phyloP scores from a whole-genome alignment of 768 basidiomycete genomes.

The button mushroom (Agaricus bisporus) region DNA sequence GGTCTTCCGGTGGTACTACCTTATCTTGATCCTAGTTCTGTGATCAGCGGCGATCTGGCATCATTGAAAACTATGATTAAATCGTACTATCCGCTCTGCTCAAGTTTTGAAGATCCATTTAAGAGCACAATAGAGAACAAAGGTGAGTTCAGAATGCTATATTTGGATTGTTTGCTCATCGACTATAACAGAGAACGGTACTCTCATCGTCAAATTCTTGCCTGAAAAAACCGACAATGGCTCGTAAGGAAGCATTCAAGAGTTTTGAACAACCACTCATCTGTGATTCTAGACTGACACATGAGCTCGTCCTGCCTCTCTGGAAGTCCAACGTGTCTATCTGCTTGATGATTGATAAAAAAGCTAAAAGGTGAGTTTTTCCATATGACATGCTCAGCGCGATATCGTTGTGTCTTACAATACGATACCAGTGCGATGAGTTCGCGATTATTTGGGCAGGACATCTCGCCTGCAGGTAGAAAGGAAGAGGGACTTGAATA shows the following conservation, averaged over 20 bases:
- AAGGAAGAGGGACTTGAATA: neutral
- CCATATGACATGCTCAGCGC: neutral
- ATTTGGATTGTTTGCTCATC: neutral
- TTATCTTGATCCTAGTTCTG: conserved; percentile 58
- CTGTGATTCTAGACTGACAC: conserved; percentile 45
- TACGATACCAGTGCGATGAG: conserved; percentile 65
- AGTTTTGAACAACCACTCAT: neutral
- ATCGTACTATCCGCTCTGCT: conserved; percentile 74
- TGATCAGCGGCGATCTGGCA: conserved; percentile 51
- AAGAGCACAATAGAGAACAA: conserved; percentile 41
- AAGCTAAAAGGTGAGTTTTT: conserved; percentile 75
- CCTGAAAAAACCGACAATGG: conserved; percentile 46
- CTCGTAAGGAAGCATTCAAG: conserved; percentile 35
- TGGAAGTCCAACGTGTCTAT: conserved; percentile 92
- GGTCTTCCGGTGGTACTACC: conserved; percentile 83
- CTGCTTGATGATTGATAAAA: conserved; percentile 93
- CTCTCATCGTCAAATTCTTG: conserved; percentile 66
- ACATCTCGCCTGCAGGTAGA: conserved; percentile 43
- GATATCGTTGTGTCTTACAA: conserved; percentile 2
- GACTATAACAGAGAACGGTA: conserved; percentile 48
- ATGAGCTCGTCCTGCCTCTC: conserved; percentile 84
- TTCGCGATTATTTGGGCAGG: conserved; percentile 75
- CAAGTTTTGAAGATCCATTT: conserved; percentile 60
- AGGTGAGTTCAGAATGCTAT: conserved; percentile 36
- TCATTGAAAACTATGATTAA: conserved; percentile 64